Base-by-base conservation (phyloP, 2,329 filamentous ascomycete genomes). In the Helicocarpus griseus region DNA sequence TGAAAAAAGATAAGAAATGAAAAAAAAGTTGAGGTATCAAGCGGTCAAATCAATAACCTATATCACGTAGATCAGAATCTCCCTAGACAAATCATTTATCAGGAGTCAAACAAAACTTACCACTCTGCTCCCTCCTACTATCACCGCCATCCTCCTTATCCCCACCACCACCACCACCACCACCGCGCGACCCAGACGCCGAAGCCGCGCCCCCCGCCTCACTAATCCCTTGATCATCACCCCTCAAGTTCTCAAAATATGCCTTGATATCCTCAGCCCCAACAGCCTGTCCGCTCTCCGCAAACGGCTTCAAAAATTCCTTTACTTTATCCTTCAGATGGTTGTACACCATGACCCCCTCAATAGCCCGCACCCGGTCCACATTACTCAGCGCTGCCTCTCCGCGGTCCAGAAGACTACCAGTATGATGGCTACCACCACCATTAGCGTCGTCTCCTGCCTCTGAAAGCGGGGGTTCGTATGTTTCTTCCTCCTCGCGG, bases 271-370 rank as follows among this genome's bases (percentile, higher is more conserved):
- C 90, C 64, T 98, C 93, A 1, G 91, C 91, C 1, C 89, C 85
- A 21, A 98, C 90, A 0, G 87, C 83, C 67, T 87, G 75, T 1
- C 91, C 91, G 56, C 85, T 94, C 65, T 96, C 89, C 0, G 93
- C 93, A 66, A 95, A 98, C 40, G 94, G 86, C 69, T 90, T 83
- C 62, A 98, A 81, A 66, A 98, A 97, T 0, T 85, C 84, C 74
- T 91, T 95, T n/a, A 98, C 82, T 65, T 91, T 90, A 63, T 97
- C 90, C 64, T 94, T 93, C 54, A 98, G 78, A 62, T 95, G 86
- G 62, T 97, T 96, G 70, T 97, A 98, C 0, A 90, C 91, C 89
- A 97, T 96, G 43, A 95, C 91, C 14, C 93, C 93, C 67, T 98
- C 87, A 51, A 98, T 95, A 4, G 93, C 93, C 13, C 85, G 79